A percentile compares a stretch with the other conserved stretches of the same genome.
Evolutionary conservation across 1,139 yeast species (phyloP).

Genomic region (Yamadazyma buinensis): DNA sequence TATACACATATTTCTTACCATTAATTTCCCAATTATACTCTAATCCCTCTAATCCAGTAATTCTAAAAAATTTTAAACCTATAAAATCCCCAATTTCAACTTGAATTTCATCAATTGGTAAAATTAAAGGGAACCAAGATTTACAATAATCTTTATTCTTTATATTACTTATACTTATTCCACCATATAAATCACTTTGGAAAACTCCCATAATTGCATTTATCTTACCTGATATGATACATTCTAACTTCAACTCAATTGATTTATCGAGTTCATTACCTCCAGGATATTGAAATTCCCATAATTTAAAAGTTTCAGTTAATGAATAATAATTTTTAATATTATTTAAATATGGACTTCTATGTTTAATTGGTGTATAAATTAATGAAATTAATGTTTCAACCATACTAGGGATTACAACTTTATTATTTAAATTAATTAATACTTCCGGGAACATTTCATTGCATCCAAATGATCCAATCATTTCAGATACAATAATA

Average conservation of each 20-base stretch:
- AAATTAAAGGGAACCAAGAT: slow-evolving; percentile 67
- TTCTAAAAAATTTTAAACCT: slow-evolving; percentile 8
- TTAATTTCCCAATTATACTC: slow-evolving; percentile 61
- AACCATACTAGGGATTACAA: slow-evolving; percentile 65
- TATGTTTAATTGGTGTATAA: slow-evolving; percentile 34
- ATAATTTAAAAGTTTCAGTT: slow-evolving; percentile 38
- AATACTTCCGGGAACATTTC: slow-evolving; percentile 84
- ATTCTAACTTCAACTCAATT: slow-evolving; percentile 3
- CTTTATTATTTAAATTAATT: slow-evolving; percentile 16
- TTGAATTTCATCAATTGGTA: slow-evolving; percentile 58
- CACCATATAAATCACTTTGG: slow-evolving; percentile 57
- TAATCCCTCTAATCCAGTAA: slow-evolving; percentile 48
- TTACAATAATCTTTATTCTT: slow-evolving; percentile 23
- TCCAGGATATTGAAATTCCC: slow-evolving; percentile 54
- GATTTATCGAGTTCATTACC: slow-evolving; percentile 1
- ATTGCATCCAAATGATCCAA: slow-evolving; percentile 92
- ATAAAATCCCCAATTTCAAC: slow-evolving; percentile 36
- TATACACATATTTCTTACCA: slow-evolving; percentile 8
- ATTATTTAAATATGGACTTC: slow-evolving; percentile 60
- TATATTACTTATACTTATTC: slow-evolving; percentile 24
- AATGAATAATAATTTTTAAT: slow-evolving; percentile 45
- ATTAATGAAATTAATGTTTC: slow-evolving; percentile 64
- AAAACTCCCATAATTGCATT: slow-evolving; percentile 80
- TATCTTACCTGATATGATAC: slow-evolving; percentile 19
- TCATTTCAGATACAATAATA: slow-evolving; percentile 70